Percentiles rank a stretch among this genome's conserved stretches.
These are phyloP conservation scores for Astrothelium subdiscretum DNA, from an alignment of 495 filamentous ascomycete species.

Conservation along the genomic window DNA sequence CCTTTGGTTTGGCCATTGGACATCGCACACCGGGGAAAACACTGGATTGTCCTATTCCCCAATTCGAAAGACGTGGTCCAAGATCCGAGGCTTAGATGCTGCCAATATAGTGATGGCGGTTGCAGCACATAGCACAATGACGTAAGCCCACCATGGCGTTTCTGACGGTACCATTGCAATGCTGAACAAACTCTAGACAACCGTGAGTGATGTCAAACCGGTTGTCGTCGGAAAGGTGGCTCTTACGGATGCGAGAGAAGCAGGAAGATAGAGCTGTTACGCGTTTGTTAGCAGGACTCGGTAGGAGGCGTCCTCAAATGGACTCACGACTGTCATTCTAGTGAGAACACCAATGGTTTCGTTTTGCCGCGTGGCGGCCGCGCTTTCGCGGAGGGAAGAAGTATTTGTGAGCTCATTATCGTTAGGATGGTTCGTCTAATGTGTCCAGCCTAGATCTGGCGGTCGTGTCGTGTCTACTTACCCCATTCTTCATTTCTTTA, in stretches of 20 bases:
- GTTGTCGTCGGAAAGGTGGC: not conserved
- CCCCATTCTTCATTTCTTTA: constrained; percentile 7
- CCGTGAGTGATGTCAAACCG: not conserved
- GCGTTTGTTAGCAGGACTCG: not conserved
- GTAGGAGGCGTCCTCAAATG: not conserved
- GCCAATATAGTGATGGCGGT: not conserved
- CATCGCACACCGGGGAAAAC: too few species aligned
- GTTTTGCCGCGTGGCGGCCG: constrained; percentile 7
- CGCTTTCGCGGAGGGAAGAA: constrained; percentile 10
- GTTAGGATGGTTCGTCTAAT: not conserved
- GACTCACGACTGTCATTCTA: constrained; percentile 7
- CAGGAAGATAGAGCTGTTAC: constrained; percentile 5
- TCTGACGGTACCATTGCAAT: constrained; percentile 6
- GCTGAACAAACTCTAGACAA: not conserved
- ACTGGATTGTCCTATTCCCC: not conserved
- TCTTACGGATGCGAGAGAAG: constrained; percentile 2
- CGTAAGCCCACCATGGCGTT: constrained; percentile 2
- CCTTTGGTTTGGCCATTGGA: too few species aligned
- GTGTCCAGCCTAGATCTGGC: not conserved
- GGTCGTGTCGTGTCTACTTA: not conserved
- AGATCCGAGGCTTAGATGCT: not conserved
- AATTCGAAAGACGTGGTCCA: not conserved
- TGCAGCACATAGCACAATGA: not conserved
- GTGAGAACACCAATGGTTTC: constrained; percentile 10
- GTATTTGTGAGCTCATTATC: constrained; percentile 6